Base-by-base conservation (phyloP, 129 eudicot species). In the Sambucus nigra region DNA sequence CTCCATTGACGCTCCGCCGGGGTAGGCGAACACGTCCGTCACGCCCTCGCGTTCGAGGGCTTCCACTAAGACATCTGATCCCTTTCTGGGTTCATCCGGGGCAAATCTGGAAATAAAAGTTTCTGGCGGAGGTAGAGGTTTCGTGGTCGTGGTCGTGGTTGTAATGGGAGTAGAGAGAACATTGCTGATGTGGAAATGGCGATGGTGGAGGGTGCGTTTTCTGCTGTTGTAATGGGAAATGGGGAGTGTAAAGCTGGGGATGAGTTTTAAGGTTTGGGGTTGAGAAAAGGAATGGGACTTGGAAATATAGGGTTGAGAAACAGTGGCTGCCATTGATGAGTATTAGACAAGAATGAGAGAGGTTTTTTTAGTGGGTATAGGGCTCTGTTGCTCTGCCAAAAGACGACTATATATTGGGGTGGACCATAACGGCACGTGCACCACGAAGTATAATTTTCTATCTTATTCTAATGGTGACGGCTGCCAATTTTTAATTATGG, bases 1-100 rank as follows among this genome's bases (percentile, higher is more conserved):
- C 72, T 81, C 91, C 85, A 81, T 71, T 5, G 91, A 81, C 0
- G 91, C 91, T 10, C 91, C 91, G 6, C 91, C 91, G 7, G 91
- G 91, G 67, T 81, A 81, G 2, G 89, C 89, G 69, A 81, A 81
- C 1, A 81, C 84, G 28, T 81, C 58, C 42, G 72, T 56, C n/a
- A 81, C 84, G 1, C 84, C 84, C 33, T 81, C 76, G 10, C 89
- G 77, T 53, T 81, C 89, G 13, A 81, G 76, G 23, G 89, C 89
- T 62, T 81, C 89, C 6, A 81, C 89, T 38, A 81, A 76, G 20
- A 81, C 81, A 25, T 81, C 89, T 42, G 72, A 49, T 5, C 89
- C 89, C 51, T 81, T 81, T 13, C 89, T 16, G 17, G 89, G 89
- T 13, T 81, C 81, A 46, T 69, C 81, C 5, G 67, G 47, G 42